Conservation (phyloP, 345 rosid species). For the Populus deltoides region DNA sequence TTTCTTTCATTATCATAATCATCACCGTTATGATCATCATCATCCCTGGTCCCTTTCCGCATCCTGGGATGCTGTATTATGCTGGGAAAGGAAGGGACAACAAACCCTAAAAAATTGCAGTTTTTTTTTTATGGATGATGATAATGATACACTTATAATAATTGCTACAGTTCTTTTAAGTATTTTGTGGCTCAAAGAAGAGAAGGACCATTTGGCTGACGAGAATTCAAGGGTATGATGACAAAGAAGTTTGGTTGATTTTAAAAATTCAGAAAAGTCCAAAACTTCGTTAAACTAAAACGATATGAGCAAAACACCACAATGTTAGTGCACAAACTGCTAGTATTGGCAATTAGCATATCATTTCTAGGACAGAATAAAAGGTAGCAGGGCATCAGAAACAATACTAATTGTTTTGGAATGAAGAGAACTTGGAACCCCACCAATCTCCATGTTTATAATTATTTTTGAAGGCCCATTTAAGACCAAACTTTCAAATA, state of each 20-base stretch:
- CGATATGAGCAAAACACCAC: neutral
- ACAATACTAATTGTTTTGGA: neutral
- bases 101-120: slow-evolving; percentile 10
- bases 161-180: neutral
- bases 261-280: neutral
- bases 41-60: slow-evolving; percentile 6
- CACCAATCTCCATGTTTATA: neutral
- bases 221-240: slow-evolving; percentile 9
- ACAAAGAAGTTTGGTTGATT: neutral
- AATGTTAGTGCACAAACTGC: neutral
- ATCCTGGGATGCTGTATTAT: slow-evolving; percentile 44
- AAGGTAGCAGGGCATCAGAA: neutral
- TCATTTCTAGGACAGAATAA: no score
- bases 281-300: neutral
- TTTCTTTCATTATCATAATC: slow-evolving; percentile 30
- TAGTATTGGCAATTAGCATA: neutral
- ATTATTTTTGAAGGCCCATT: neutral
- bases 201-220: neutral
- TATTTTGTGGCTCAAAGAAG: neutral
- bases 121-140: slow-evolving; percentile 2
- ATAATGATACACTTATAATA: slow-evolving; percentile 12
- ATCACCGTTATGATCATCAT: slow-evolving; percentile 20
- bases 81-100: slow-evolving; percentile 35
- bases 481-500: neutral
- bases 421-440: neutral